phyloP scores from a whole-genome alignment of 1,284 basidiomycete genomes.

The Ustilago shanxiensis region DNA sequence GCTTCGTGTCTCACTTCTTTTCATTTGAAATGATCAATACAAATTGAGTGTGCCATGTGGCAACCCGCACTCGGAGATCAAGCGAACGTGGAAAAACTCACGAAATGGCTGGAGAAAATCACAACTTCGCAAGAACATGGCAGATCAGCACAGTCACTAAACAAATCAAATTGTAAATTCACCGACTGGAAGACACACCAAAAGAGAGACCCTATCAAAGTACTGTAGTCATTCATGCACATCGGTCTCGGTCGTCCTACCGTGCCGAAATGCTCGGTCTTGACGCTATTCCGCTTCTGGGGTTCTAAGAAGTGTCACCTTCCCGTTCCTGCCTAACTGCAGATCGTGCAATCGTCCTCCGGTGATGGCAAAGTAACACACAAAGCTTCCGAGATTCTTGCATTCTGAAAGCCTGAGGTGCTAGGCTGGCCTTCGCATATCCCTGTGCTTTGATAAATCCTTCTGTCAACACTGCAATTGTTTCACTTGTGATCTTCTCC shows the following conservation, averaged over 20 bases:
- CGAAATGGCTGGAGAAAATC: neutral
- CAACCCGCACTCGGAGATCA: slow-evolving; percentile 15
- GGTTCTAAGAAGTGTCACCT: neutral
- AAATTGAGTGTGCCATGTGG: neutral
- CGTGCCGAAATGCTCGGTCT: slow-evolving; percentile 5
- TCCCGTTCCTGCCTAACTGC: neutral
- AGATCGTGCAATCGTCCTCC: neutral
- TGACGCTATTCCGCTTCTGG: neutral
- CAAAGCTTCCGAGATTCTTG: neutral
- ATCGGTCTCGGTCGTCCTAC: slow-evolving; percentile 2
- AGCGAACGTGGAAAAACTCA: slow-evolving; percentile 15
- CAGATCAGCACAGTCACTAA: neutral
- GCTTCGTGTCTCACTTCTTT: neutral
- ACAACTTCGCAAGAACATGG: neutral
- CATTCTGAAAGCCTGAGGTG: neutral
- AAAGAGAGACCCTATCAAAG: neutral
- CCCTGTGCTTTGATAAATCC: neutral
- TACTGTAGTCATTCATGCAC: slow-evolving; percentile 6
- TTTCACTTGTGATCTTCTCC: neutral
- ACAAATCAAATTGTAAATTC: slow-evolving; percentile 1
- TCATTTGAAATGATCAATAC: neutral
- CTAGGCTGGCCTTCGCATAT: neutral
- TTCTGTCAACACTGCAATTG: neutral
- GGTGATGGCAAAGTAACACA: slow-evolving; percentile 6
- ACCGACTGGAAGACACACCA: neutral